These are phyloP conservation scores for Stropharia rugosoannulata DNA, from an alignment of 768 basidiomycete species.

Conservation along the genomic window DNA sequence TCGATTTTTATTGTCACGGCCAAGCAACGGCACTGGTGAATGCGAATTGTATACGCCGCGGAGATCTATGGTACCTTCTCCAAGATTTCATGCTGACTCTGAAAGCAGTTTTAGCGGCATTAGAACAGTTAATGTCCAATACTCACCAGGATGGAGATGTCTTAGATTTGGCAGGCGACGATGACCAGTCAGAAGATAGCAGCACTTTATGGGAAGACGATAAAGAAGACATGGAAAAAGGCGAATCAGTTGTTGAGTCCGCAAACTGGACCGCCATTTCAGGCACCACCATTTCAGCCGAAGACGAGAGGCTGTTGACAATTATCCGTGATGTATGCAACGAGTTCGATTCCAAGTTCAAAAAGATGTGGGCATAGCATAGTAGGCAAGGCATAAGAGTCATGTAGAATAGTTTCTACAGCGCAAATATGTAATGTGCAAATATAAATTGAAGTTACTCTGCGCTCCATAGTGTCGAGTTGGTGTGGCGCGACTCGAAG, in stretches of 20 bases:
- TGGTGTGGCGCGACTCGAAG: too few species aligned
- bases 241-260: too few species aligned
- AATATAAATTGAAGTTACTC: too few species aligned
- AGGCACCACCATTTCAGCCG: slow-evolving; percentile 40
- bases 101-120: slow-evolving; percentile 43
- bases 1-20: slow-evolving; percentile 71
- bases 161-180: neutral
- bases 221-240: too few species aligned
- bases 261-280: too few species aligned
- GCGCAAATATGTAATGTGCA: neutral
- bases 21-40: slow-evolving; percentile 44
- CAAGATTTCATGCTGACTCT: slow-evolving; percentile 57
- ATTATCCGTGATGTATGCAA: slow-evolving; percentile 39
- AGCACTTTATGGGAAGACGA: too few species aligned
- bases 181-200: too few species aligned
- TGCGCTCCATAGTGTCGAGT: too few species aligned
- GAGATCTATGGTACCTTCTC: slow-evolving; percentile 65
- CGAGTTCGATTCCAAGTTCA: slow-evolving; percentile 62
- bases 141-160: slow-evolving; percentile 7
- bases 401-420: neutral
- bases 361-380: slow-evolving; percentile 56
- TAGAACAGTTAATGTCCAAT: slow-evolving; percentile 45
- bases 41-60: slow-evolving; percentile 59
- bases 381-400: neutral
- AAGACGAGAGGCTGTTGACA: slow-evolving; percentile 57